These are phyloP conservation scores for Podosphaera fusca DNA, from an alignment of 2,329 filamentous ascomycete genomes.

Conservation along the genomic window DNA sequence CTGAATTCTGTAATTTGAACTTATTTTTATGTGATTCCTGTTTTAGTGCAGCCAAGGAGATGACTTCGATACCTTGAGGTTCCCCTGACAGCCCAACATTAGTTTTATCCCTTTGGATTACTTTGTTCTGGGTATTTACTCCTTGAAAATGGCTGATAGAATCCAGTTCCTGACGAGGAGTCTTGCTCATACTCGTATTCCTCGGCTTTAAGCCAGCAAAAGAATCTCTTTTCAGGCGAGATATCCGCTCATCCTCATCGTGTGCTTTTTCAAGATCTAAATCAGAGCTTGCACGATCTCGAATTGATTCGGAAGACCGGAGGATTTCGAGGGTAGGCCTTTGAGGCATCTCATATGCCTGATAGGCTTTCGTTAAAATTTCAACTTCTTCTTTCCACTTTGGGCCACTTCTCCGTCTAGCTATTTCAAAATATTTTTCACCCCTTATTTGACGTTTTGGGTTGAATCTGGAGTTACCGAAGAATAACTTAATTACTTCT, in stretches of 20 bases:
- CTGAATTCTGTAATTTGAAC: slow-evolving; percentile 29
- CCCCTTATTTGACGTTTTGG: slow-evolving; percentile 54
- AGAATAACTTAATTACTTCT: slow-evolving; percentile 58
- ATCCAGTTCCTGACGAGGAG: slow-evolving; percentile 5
- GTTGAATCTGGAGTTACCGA: slow-evolving; percentile 59
- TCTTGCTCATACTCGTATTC: slow-evolving; percentile 8
- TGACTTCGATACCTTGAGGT: slow-evolving; percentile 12
- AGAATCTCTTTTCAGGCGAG: slow-evolving; percentile 11
- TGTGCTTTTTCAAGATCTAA: slow-evolving; percentile 8
- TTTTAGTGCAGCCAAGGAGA: slow-evolving; percentile 20
- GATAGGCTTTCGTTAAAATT: slow-evolving; percentile 53
- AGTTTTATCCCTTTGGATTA: slow-evolving; percentile 30
- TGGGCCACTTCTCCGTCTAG: slow-evolving; percentile 58
- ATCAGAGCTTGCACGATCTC: slow-evolving; percentile 18
- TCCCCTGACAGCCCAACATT: slow-evolving; percentile 17
- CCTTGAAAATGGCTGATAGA: slow-evolving; percentile 9
- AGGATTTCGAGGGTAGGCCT: slow-evolving; percentile 23
- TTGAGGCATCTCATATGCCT: slow-evolving; percentile 33
- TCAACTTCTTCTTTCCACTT: slow-evolving; percentile 79
- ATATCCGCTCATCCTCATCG: slow-evolving; percentile 8
- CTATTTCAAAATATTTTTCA: slow-evolving; percentile 70
- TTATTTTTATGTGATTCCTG: slow-evolving; percentile 26
- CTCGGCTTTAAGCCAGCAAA: slow-evolving; percentile 8
- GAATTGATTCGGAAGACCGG: slow-evolving; percentile 25
- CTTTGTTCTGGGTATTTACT: slow-evolving; percentile 11